phyloP scores from a whole-genome alignment of 257 asterid species.

The Solanum rostratum region DNA sequence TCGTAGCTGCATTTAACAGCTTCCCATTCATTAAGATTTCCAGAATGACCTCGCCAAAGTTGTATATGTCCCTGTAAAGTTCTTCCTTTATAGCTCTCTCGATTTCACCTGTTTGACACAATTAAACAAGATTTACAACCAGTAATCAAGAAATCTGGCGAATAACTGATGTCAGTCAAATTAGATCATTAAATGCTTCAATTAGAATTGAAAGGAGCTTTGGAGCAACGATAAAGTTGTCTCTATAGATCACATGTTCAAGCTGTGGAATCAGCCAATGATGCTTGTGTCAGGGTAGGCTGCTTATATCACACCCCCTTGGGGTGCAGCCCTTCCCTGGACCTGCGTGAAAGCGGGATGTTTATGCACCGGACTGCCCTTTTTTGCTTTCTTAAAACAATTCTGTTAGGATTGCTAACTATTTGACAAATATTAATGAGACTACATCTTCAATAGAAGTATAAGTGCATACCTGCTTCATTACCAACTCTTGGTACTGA shows the following conservation, averaged over 20 bases:
- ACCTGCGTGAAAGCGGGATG: too few relatives aligned
- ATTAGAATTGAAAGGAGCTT: not conserved
- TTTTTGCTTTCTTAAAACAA: not conserved
- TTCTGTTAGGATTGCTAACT: not conserved
- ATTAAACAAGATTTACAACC: not conserved
- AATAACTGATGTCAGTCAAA: not conserved
- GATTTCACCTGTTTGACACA: slow-evolving; percentile 39
- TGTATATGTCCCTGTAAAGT: slow-evolving; percentile 50
- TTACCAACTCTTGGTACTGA: slow-evolving; percentile 11
- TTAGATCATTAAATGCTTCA: not conserved
- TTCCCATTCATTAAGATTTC: slow-evolving; percentile 54
- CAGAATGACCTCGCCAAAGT: slow-evolving; percentile 59
- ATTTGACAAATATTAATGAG: not conserved
- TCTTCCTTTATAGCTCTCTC: slow-evolving; percentile 35
- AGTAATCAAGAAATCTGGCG: not conserved
- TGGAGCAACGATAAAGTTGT: not conserved
- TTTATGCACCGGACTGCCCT: not conserved
- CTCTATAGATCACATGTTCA: not conserved
- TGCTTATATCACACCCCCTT: not conserved
- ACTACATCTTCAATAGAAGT: not conserved
- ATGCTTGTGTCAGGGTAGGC: too few relatives aligned
- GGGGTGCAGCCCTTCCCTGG: not conserved
- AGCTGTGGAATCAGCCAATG: not conserved
- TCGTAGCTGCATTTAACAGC: slow-evolving; percentile 20
- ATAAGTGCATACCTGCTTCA: slow-evolving; percentile 42